These are phyloP conservation scores for Nematodospora valgi DNA, from an alignment of 805 yeast species.

Conservation along the genomic window DNA sequence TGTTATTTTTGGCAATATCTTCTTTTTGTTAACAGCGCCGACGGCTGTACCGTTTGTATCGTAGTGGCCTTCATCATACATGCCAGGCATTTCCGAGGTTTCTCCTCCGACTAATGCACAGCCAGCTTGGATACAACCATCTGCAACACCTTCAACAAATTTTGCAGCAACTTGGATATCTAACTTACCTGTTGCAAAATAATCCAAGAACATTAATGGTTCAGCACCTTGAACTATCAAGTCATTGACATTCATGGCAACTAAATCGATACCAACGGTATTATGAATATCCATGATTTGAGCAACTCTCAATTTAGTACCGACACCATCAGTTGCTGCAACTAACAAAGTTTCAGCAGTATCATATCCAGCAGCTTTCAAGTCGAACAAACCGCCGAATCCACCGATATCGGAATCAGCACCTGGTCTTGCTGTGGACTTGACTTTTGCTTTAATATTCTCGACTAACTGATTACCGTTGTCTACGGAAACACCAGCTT, in stretches of 20 bases:
- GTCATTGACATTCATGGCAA: slow-evolving; percentile 98
- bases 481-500: slow-evolving; percentile 97
- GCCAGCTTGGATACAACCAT: slow-evolving; percentile 91
- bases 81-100: slow-evolving; percentile 99
- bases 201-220: slow-evolving; percentile 91
- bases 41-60: slow-evolving; percentile 99
- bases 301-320: slow-evolving; percentile 93
- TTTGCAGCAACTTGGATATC: slow-evolving; percentile 80
- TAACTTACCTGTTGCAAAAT: slow-evolving; percentile 91
- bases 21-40: slow-evolving; percentile 83
- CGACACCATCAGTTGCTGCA: slow-evolving; percentile 99
- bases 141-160: slow-evolving; percentile 93
- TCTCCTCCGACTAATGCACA: slow-evolving; percentile 99
- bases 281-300: slow-evolving; percentile 84
- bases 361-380: slow-evolving; percentile 82
- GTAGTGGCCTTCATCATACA: slow-evolving; percentile 92
- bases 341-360: slow-evolving; percentile 79
- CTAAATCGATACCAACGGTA: slow-evolving; percentile 98
- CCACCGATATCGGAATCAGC: slow-evolving; percentile 99
- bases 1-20: slow-evolving; percentile 67
- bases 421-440: slow-evolving; percentile 90
- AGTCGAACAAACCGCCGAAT: slow-evolving; percentile 94
- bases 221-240: slow-evolving; percentile 99
- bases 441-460: slow-evolving; percentile 84
- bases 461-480: slow-evolving; percentile 89